These are phyloP conservation scores for Chalaropsis thielavioides DNA, from an alignment of 2,329 filamentous ascomycete genomes.

Conservation along the genomic window DNA sequence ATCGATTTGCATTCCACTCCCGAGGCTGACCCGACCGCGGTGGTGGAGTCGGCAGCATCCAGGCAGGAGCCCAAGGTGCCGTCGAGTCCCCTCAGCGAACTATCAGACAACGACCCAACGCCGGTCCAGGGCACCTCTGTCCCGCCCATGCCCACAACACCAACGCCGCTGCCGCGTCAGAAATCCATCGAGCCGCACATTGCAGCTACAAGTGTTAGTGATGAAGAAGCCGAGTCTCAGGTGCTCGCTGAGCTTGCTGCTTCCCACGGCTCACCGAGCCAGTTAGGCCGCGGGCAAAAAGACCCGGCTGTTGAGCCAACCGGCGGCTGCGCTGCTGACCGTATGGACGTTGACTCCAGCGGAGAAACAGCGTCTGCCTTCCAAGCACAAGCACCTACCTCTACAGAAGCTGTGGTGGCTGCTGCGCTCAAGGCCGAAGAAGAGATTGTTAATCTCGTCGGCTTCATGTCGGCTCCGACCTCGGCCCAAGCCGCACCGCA, in stretches of 20 bases:
- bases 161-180: background rate
- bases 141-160: background rate
- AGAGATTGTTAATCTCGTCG: background rate
- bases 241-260: constrained; percentile 29
- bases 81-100: constrained; percentile 15
- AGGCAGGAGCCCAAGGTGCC: constrained; percentile 17
- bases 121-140: background rate
- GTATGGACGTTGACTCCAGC: background rate
- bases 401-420: background rate
- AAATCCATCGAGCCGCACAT: background rate
- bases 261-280: constrained; percentile 18
- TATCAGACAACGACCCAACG: constrained; percentile 6
- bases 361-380: background rate
- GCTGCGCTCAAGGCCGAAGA: background rate
- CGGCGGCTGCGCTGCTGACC: too few relatives aligned
- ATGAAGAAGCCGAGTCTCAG: constrained; percentile 26
- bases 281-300: too few relatives aligned
- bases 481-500: background rate
- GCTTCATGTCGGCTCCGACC: background rate
- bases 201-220: background rate
- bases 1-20: background rate
- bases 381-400: background rate
- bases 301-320: background rate
- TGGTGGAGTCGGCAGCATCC: background rate
- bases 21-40: background rate